These are phyloP conservation scores for Bathelium albidoporum DNA, from an alignment of 495 filamentous ascomycete genomes.

Conservation along the genomic window DNA sequence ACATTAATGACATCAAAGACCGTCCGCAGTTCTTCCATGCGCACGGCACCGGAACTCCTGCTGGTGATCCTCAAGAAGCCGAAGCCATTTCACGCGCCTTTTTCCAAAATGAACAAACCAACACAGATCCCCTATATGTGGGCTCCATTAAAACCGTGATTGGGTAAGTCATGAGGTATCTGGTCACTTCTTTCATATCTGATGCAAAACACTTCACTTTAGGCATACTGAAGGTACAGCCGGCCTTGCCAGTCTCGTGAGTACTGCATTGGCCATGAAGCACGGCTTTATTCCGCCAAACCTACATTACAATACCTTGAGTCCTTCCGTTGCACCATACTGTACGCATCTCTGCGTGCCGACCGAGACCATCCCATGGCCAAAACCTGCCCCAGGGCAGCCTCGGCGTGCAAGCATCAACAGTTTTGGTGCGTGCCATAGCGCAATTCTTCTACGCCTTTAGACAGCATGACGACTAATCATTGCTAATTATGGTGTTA, in stretches of 20 bases:
- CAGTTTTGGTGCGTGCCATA: slow-evolving; percentile 12
- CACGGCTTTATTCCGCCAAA: slow-evolving; percentile 39
- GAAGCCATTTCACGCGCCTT: slow-evolving; percentile 2
- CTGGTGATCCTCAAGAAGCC: slow-evolving; percentile 7
- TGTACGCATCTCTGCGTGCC: slow-evolving; percentile 13
- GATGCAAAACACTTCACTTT: too few species aligned
- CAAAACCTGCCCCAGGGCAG: slow-evolving; percentile 7
- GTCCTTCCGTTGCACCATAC: slow-evolving; percentile 27
- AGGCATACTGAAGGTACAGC: slow-evolving; percentile 47
- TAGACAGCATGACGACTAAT: too few species aligned
- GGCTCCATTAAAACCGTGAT: slow-evolving; percentile 23
- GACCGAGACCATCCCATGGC: slow-evolving; percentile 15
- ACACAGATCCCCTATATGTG: not conserved
- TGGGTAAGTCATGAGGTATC: too few species aligned
- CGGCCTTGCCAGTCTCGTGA: slow-evolving; percentile 49
- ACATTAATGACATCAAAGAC: slow-evolving; percentile 8
- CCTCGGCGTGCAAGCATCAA: slow-evolving; percentile 32
- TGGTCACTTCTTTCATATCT: too few species aligned
- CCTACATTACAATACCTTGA: slow-evolving; percentile 34
- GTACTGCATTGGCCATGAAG: slow-evolving; percentile 48
- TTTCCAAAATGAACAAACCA: too few species aligned
- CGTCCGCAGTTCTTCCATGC: slow-evolving; percentile 20
- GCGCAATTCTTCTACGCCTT: too few species aligned
- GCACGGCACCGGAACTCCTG: slow-evolving; percentile 13
- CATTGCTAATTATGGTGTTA: too few species aligned